Evolutionary conservation across 208 protist species (phyloP).

Genomic region (Leishmania tarentolae): DNA sequence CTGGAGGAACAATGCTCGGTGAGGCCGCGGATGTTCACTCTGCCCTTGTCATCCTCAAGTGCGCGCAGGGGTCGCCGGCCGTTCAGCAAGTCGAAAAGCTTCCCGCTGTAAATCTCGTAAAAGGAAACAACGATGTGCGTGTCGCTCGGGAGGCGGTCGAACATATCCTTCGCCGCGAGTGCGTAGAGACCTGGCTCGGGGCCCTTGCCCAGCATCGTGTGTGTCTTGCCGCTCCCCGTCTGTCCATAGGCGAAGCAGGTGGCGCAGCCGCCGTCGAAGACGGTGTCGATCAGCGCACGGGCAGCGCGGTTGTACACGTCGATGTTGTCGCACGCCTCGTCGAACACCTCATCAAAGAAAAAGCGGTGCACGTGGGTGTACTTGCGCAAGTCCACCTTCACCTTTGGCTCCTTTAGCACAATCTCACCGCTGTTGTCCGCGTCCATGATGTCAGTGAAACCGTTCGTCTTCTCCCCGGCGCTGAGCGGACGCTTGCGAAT

Average conservation of each 20-base stretch:
- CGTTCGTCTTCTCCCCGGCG: slow-evolving; percentile 49
- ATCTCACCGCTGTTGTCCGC: slow-evolving; percentile 68
- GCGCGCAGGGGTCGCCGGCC: slow-evolving; percentile 59
- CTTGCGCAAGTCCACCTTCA: slow-evolving; percentile 95
- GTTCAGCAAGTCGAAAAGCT: slow-evolving; percentile 80
- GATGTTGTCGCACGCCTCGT: slow-evolving; percentile 85
- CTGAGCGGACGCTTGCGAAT: slow-evolving; percentile 93
- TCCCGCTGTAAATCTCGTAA: slow-evolving; percentile 88
- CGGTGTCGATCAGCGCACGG: slow-evolving; percentile 58
- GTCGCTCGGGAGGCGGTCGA: slow-evolving; percentile 48
- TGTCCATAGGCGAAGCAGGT: slow-evolving; percentile 93
- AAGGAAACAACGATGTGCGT: slow-evolving; percentile 57
- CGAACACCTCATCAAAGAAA: slow-evolving; percentile 96
- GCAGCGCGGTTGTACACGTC: slow-evolving; percentile 91
- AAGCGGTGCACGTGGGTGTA: slow-evolving; percentile 97
- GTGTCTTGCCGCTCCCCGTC: slow-evolving; percentile 92
- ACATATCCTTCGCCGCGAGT: slow-evolving; percentile 71
- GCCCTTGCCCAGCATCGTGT: slow-evolving; percentile 88
- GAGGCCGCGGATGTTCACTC: slow-evolving; percentile 71
- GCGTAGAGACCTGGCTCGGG: slow-evolving; percentile 72
- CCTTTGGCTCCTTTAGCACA: slow-evolving; percentile 83
- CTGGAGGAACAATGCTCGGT: slow-evolving; percentile 49
- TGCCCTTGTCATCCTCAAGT: slow-evolving; percentile 67
- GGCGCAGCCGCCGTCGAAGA: slow-evolving; percentile 66
- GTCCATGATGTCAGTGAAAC: slow-evolving; percentile 83